Evolutionary conservation across 2,329 filamentous ascomycete species (phyloP), one percentile per base, ranked within the genome.

Genomic region (Huntiella omanensis): DNA sequence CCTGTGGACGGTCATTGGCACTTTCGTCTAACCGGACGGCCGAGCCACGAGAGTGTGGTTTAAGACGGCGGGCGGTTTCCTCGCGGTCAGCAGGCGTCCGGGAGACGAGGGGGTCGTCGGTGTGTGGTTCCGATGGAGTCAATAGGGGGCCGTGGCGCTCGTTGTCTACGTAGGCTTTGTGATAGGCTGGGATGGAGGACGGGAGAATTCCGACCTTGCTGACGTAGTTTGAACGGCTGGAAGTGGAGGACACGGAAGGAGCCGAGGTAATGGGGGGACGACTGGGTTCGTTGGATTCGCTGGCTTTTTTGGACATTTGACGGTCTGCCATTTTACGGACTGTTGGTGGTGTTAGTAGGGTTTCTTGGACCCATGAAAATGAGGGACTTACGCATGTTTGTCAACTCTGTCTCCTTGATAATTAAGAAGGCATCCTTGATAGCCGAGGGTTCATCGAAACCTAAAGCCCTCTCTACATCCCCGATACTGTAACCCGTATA

Each of bases 341-440:
- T 28, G 6, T 28, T 7, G 2, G 8, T 7, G 6, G 6, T 8
- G 8, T 28, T 28, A 28, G 22, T 28, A 28, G 22, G 22, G 22
- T 28, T 28, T 28, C 8, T 8, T 2, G 8, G 3, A 10, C 3
- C 3, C 22, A 7, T 28, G 22, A 10, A 28, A 28, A 28, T 28
- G 8, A 2, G 7, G 22, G 8, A 28, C 12, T 36, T 36, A 17
- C 13, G 13, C 32, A 10, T 43, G 13, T 35, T 43, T 32, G n/a
- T 32, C 13, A 34, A 13, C 61, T 95, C 91, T 59, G 96, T 96
- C 62, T 98, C 91, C 45, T 88, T 77, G 19, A 98, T 85, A 60
- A 98, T 98, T 64, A 95, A 79, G 64, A 96, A 98, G 1, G 91
- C 91, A 63, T 98, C 91, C 64, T 98, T 98, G 68, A 98, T 95